A percentile compares a stretch with the other conserved stretches of the same genome.
Evolutionary conservation across 2,329 filamentous ascomycete species (phyloP).

Genomic region (Metarhizium anisopliae): DNA sequence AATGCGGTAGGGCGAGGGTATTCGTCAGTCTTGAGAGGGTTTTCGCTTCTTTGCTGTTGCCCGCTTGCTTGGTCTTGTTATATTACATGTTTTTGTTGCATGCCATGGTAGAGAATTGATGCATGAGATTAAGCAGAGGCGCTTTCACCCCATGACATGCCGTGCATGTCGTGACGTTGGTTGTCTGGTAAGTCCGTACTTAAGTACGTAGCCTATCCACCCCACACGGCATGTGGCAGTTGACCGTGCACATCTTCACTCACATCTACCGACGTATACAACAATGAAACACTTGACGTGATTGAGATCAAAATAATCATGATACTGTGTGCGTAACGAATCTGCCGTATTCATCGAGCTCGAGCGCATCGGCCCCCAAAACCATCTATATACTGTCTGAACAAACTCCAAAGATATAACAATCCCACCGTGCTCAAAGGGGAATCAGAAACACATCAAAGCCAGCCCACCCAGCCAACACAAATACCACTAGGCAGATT

Average conservation of each 20-base stretch:
- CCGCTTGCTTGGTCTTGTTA: neutral
- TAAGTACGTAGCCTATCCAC: too few relatives aligned
- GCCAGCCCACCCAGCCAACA: neutral
- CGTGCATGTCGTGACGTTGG: neutral
- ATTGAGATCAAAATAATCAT: too few relatives aligned
- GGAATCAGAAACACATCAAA: neutral
- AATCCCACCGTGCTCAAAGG: neutral
- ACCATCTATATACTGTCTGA: neutral
- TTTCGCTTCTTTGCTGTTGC: neutral
- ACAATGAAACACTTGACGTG: too few relatives aligned
- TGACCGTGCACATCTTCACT: too few relatives aligned
- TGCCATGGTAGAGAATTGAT: neutral
- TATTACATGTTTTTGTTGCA: neutral
- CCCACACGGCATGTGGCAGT: too few relatives aligned
- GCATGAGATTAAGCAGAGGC: neutral
- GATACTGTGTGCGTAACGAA: too few relatives aligned
- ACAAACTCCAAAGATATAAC: neutral
- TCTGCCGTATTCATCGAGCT: too few relatives aligned
- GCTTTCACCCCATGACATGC: too few relatives aligned
- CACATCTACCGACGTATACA: too few relatives aligned
- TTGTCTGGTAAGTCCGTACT: too few relatives aligned
- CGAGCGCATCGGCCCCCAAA: neutral
- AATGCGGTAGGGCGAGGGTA: neutral
- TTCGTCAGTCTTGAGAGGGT: neutral
- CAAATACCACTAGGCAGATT: neutral